These are phyloP conservation scores for Porodaedalea pini DNA, from an alignment of 1,284 basidiomycete genomes.

Conservation along the genomic window DNA sequence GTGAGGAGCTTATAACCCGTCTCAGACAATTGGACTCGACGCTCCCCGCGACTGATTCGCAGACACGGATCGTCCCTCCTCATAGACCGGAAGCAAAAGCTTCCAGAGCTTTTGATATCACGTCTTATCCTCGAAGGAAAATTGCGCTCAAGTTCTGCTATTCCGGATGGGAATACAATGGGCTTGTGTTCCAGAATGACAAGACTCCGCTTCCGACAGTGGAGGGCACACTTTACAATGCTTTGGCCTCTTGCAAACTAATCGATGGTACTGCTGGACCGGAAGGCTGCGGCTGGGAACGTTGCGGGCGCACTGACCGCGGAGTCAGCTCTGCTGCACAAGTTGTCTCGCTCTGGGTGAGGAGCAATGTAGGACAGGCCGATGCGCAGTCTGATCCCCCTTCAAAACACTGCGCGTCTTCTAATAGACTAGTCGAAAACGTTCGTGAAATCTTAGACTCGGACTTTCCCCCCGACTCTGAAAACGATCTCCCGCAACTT, in stretches of 20 bases:
- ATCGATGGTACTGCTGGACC: slow-evolving; percentile 72
- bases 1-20: slow-evolving; percentile 64
- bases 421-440: neutral
- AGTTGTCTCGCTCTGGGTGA: slow-evolving; percentile 88
- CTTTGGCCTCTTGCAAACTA: slow-evolving; percentile 71
- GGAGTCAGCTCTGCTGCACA: slow-evolving; percentile 95
- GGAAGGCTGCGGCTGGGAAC: slow-evolving; percentile 86
- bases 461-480: neutral
- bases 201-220: slow-evolving; percentile 82
- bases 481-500: slow-evolving; percentile 17
- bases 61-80: slow-evolving; percentile 16
- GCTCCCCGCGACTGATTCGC: slow-evolving; percentile 18
- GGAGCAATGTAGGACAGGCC: slow-evolving; percentile 50
- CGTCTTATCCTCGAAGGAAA: slow-evolving; percentile 73
- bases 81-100: slow-evolving; percentile 12
- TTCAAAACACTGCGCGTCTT: neutral
- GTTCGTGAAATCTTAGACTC: slow-evolving; percentile 4
- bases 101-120: slow-evolving; percentile 56
- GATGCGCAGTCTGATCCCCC: slow-evolving; percentile 13
- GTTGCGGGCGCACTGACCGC: slow-evolving; percentile 91
- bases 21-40: slow-evolving; percentile 43
- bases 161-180: slow-evolving; percentile 88
- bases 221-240: slow-evolving; percentile 83
- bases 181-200: slow-evolving; percentile 77
- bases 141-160: slow-evolving; percentile 93